These are phyloP conservation scores for Carex kokanica DNA, from an alignment of 176 grass and related monocot species.

Conservation along the genomic window DNA sequence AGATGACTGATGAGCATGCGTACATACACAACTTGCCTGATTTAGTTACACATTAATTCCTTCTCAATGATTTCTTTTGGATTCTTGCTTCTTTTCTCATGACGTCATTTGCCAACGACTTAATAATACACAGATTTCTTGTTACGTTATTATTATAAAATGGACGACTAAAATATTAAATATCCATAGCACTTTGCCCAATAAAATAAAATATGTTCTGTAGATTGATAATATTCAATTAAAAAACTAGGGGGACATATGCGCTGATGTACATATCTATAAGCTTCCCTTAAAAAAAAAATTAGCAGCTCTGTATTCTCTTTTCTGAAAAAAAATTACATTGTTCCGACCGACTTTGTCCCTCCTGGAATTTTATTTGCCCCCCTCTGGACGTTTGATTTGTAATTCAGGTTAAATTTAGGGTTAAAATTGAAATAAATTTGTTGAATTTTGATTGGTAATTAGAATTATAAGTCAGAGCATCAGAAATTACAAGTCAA, in stretches of 20 bases:
- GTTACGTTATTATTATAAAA: not conserved
- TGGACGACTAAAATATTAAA: not conserved
- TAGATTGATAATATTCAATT: not conserved
- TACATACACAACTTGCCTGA: slow-evolving; percentile 12
- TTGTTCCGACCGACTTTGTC: no score
- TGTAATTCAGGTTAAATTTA: no score
- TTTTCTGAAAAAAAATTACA: not conserved
- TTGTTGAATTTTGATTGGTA: no score
- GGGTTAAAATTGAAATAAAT: no score
- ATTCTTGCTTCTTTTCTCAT: slow-evolving; percentile 6
- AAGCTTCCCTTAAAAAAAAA: no score
- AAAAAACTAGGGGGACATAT: no score
- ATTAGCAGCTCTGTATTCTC: not conserved
- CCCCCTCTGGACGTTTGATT: no score
- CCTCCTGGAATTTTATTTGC: no score
- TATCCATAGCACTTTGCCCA: not conserved
- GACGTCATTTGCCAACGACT: not conserved
- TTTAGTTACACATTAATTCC: slow-evolving; percentile 28
- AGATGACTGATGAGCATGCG: not conserved
- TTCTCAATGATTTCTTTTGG: slow-evolving; percentile 17
- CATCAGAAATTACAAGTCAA: no score
- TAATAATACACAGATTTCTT: not conserved
- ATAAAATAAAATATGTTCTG: not conserved
- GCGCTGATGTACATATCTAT: no score
- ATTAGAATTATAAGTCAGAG: no score